Conservation (phyloP, 2,329 filamentous ascomycete genomes). For the Cladosporium sp. region DNA sequence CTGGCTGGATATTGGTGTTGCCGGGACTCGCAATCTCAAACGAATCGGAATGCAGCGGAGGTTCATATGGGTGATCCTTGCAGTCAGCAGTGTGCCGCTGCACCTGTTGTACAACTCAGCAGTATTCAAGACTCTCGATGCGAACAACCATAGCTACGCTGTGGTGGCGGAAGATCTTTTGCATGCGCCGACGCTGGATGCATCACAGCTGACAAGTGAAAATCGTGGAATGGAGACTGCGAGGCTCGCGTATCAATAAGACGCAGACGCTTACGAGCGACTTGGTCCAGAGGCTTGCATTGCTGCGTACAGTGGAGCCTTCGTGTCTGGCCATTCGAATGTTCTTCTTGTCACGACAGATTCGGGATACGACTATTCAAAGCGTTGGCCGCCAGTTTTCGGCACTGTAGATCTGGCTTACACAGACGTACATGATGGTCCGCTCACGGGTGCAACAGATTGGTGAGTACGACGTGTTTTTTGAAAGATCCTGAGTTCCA, state of each 20-base stretch:
- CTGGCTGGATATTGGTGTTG: constrained; percentile 45
- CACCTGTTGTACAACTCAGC: constrained; percentile 36
- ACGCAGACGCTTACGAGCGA: background rate
- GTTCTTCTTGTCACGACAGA: background rate
- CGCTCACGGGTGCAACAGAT: no score
- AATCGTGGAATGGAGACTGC: background rate
- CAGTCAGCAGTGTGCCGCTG: constrained; percentile 31
- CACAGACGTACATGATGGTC: no score
- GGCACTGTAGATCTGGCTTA: no score
- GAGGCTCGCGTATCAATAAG: background rate
- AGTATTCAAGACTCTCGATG: constrained; percentile 23
- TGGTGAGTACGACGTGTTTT: no score
- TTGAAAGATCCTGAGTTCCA: no score
- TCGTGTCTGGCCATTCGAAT: background rate
- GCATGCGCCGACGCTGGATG: background rate
- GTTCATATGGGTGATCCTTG: constrained; percentile 26
- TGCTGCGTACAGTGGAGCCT: background rate
- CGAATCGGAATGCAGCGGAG: constrained; percentile 21
- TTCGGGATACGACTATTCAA: no score
- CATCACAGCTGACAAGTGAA: background rate
- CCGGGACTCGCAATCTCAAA: constrained; percentile 38
- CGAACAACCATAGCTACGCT: background rate
- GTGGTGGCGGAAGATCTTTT: background rate
- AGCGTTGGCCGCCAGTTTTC: no score
- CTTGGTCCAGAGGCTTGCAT: background rate